Evolutionary conservation across 2,329 filamentous ascomycete species (phyloP).

Genomic region (Meredithiella fracta): DNA sequence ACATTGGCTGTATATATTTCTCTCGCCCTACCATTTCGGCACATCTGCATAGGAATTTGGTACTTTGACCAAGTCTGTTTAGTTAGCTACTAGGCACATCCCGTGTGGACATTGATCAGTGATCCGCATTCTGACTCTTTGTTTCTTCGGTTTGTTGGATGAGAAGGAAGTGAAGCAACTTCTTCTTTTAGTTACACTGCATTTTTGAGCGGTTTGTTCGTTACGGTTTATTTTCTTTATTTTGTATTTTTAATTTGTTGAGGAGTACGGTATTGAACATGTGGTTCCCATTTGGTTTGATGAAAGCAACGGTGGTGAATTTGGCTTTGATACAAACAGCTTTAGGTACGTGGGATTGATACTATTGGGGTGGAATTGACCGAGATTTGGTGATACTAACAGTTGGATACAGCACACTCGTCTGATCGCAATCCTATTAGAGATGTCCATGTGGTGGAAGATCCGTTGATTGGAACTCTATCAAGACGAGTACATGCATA

Average conservation of each 20-base stretch:
- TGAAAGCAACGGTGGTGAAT: slow-evolving; percentile 4
- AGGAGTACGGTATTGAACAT: neutral
- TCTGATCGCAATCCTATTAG: slow-evolving; percentile 59
- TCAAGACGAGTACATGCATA: slow-evolving; percentile 64
- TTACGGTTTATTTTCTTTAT: neutral
- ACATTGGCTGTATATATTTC: neutral
- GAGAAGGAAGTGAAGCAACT: too few species aligned
- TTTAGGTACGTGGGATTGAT: slow-evolving; percentile 7
- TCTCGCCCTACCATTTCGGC: too few species aligned
- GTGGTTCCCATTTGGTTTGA: slow-evolving; percentile 1
- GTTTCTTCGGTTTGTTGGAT: neutral
- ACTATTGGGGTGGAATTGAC: neutral
- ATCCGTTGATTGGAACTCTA: slow-evolving; percentile 61
- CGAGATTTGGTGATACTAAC: slow-evolving; percentile 1
- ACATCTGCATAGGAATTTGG: neutral
- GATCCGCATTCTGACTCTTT: neutral
- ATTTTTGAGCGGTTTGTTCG: neutral
- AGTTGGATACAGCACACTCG: slow-evolving; percentile 43
- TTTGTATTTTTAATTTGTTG: neutral
- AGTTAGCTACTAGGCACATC: neutral
- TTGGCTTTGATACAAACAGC: slow-evolving; percentile 9
- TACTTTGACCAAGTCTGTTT: neutral
- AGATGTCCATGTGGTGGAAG: slow-evolving; percentile 55
- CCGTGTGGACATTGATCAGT: neutral
- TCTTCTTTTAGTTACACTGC: too few species aligned